Evolutionary conservation across 495 filamentous ascomycete species (phyloP).

Genomic region (Penicillium riverlandense): DNA sequence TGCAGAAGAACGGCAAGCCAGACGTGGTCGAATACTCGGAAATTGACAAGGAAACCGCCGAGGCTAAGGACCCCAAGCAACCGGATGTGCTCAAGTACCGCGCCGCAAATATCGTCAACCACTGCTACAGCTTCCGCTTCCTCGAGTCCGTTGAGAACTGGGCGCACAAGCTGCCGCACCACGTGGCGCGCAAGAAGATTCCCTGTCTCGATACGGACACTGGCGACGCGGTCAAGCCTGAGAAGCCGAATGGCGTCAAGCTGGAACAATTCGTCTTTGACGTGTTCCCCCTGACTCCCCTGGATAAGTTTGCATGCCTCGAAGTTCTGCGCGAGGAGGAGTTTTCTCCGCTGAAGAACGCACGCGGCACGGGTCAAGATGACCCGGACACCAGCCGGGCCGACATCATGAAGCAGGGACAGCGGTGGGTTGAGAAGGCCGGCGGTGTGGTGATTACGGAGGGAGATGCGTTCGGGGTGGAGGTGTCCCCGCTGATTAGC

Average conservation of each 20-base stretch:
- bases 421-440: constrained; percentile 71
- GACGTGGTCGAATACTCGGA: constrained; percentile 99
- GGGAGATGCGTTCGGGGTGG: constrained; percentile 61
- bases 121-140: constrained; percentile 97
- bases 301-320: constrained; percentile 88
- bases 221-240: constrained; percentile 76
- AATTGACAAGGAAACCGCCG: constrained; percentile 79
- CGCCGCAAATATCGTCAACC: constrained; percentile 98
- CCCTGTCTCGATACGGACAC: constrained; percentile 69
- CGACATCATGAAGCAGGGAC: constrained; percentile 86
- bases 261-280: constrained; percentile 99
- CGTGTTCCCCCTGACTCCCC: constrained; percentile 82
- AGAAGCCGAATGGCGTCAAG: constrained; percentile 96
- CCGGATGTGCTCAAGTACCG: constrained; percentile 84
- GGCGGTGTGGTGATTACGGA: constrained; percentile 74
- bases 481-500: constrained; percentile 89
- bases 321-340: constrained; percentile 97
- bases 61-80: constrained; percentile 82
- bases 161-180: constrained; percentile 81
- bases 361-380: constrained; percentile 81
- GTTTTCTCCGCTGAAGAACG: constrained; percentile 98
- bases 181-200: constrained; percentile 98
- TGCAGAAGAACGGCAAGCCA: constrained; percentile 90
- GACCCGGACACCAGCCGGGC: constrained; percentile 84
- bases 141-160: constrained; percentile 83